Percentiles rank a stretch among this genome's conserved stretches.
phyloP scores from a whole-genome alignment of 805 yeast species.

The Myxozyma mucilagina region DNA sequence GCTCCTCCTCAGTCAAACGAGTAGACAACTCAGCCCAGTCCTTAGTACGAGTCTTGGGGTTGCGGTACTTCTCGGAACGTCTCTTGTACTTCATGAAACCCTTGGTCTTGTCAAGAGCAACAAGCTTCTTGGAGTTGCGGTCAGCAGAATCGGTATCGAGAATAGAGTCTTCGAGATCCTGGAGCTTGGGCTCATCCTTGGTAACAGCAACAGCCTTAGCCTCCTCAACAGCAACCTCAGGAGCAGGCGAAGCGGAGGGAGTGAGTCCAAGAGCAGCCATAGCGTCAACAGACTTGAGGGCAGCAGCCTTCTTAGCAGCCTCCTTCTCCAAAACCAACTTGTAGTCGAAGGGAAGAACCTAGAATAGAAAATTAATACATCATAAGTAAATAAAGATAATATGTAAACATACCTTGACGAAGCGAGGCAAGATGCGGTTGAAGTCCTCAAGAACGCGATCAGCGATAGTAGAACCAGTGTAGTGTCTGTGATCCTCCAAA shows the following conservation, averaged over 20 bases:
- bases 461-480: slow-evolving; percentile 90
- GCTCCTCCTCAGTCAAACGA: slow-evolving; percentile 80
- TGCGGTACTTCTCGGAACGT: slow-evolving; percentile 82
- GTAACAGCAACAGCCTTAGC: slow-evolving; percentile 52
- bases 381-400: slow-evolving; percentile 56
- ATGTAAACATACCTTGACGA: slow-evolving; percentile 77
- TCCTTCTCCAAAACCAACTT: slow-evolving; percentile 83
- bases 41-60: slow-evolving; percentile 68
- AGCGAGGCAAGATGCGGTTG: slow-evolving; percentile 82
- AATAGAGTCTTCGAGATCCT: slow-evolving; percentile 87
- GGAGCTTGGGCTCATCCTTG: slow-evolving; percentile 72
- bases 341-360: slow-evolving; percentile 76
- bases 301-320: slow-evolving; percentile 61
- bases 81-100: slow-evolving; percentile 95
- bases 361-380: not conserved
- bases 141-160: slow-evolving; percentile 65
- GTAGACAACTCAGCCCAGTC: slow-evolving; percentile 92
- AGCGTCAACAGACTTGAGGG: slow-evolving; percentile 51
- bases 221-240: slow-evolving; percentile 76
- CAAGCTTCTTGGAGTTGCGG: slow-evolving; percentile 59
- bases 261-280: slow-evolving; percentile 27
- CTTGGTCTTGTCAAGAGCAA: slow-evolving; percentile 70
- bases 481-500: slow-evolving; percentile 92
- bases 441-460: slow-evolving; percentile 79
- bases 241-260: slow-evolving; percentile 11